A percentile compares a stretch with the other conserved stretches of the same genome.
These are phyloP conservation scores for Zoysia japonica DNA, from an alignment of 176 grass and related monocot genomes.

Conservation along the genomic window DNA sequence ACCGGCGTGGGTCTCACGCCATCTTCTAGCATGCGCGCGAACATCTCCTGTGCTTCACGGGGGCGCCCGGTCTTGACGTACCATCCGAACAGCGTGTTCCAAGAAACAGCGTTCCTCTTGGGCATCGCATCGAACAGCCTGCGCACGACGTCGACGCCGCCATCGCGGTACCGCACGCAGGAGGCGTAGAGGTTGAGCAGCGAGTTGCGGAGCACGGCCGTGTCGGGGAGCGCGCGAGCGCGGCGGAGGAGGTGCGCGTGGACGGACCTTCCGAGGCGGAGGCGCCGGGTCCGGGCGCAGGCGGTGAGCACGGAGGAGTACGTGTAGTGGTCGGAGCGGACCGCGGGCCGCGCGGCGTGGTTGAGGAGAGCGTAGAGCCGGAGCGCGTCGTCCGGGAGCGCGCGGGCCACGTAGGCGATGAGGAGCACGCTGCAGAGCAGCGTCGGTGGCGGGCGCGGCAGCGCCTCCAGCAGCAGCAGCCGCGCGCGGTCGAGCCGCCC, in stretches of 20 bases:
- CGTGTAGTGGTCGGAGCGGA: constrained; percentile 79
- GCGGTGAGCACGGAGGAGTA: constrained; percentile 89
- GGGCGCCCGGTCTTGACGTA: constrained; percentile 61
- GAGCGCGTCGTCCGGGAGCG: constrained; percentile 70
- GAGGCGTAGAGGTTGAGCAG: constrained; percentile 93
- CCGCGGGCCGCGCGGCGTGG: constrained; percentile 27
- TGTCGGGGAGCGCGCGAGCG: constrained; percentile 43
- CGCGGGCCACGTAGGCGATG: constrained; percentile 77
- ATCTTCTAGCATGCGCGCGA: constrained; percentile 57
- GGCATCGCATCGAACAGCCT: constrained; percentile 79
- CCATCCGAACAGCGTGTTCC: constrained; percentile 82
- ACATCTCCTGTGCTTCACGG: constrained; percentile 51
- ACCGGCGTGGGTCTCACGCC: constrained; percentile 63
- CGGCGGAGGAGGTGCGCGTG: constrained; percentile 73
- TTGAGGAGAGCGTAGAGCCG: constrained; percentile 86
- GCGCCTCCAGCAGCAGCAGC: constrained; percentile 59
- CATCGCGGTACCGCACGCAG: not conserved
- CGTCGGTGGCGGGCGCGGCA: constrained; percentile 55
- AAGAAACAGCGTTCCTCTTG: constrained; percentile 68
- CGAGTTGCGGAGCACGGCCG: constrained; percentile 74
- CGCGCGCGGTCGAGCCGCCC: constrained; percentile 70
- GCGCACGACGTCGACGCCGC: constrained; percentile 43
- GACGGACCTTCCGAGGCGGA: constrained; percentile 69
- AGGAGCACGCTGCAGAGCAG: constrained; percentile 79
- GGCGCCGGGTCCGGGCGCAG: constrained; percentile 62